Evolutionary conservation across 148 eudicot genomes (phyloP), one percentile per base, ranked within the genome.

Genomic region (Silene conica): DNA sequence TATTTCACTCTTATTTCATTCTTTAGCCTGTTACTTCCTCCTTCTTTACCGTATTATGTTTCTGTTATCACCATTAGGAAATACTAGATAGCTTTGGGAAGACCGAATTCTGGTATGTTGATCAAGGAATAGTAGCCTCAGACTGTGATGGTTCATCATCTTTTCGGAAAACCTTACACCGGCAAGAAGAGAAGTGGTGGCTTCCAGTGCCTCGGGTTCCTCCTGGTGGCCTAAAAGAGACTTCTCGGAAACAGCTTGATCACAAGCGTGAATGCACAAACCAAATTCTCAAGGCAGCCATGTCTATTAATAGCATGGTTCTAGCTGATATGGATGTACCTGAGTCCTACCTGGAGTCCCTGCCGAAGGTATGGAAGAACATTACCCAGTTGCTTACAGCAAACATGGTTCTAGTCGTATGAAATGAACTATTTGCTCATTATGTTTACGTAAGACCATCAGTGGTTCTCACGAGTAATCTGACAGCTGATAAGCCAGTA

Each of bases 161-260:
- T 20, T 88, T 86, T 13, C 81, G 85, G 16, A 89, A 90, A 73
- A 73, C 85, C 15, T 77, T 86, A 80, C 93, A 85, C 69, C 82
- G 98, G 34, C 90, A 90, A 77, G 90, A 95, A 74, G 97, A 88
- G 66, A 95, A 92, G 63, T 95, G 98, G 98, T 95, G 98, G 98
- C 85, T 95, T 58, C 98, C 98, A 1, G 98, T 92, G 54, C 97
- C 99, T 57, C 86, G 99, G 21, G 91, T 95, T 31, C 94, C 97
- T 71, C 76, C 89, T 38, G 91, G 89, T 12, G 99, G 99, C 57
- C 86, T 95, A 14, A 86, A 79, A 25, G 96, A 87, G 76, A 80
- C 63, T 23, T 80, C 85, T 61, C 73, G 94, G 72, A 95, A 87
- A 76, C 87, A 89, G 70, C 82, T 95, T 34, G 88, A 83, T 71